Conservation (phyloP, 768 basidiomycete species). For the Pulveroboletus sp. region DNA sequence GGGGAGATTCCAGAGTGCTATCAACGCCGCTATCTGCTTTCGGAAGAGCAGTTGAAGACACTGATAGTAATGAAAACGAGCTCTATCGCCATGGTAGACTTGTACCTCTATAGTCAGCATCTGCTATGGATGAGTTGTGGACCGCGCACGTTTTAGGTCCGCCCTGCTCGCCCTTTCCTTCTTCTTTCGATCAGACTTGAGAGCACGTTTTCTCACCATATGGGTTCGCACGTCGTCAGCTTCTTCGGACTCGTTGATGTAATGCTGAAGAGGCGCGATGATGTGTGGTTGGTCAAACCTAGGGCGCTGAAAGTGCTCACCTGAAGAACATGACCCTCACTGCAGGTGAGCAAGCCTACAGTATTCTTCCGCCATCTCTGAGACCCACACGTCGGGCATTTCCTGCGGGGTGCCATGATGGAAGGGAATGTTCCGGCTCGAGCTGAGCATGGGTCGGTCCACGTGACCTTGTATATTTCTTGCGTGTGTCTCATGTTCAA, state of each 20-base stretch:
- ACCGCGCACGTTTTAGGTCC: constrained; percentile 53
- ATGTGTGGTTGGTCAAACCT: not conserved
- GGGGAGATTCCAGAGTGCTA: constrained; percentile 64
- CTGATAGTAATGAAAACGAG: constrained; percentile 76
- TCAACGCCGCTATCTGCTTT: constrained; percentile 65
- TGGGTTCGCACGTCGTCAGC: constrained; percentile 60
- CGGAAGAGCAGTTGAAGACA: constrained; percentile 79
- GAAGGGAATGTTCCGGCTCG: not conserved
- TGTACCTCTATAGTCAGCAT: constrained; percentile 28
- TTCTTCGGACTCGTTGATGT: constrained; percentile 75
- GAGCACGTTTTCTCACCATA: constrained; percentile 56
- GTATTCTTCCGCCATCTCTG: constrained; percentile 85
- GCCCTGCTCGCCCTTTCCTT: constrained; percentile 46
- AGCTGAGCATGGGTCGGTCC: not conserved
- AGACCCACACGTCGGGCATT: constrained; percentile 78
- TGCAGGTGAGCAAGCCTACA: constrained; percentile 79
- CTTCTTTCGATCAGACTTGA: constrained; percentile 55
- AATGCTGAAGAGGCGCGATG: constrained; percentile 47
- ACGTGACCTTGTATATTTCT: constrained; percentile 10
- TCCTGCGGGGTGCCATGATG: constrained; percentile 53
- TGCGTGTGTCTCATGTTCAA: not conserved
- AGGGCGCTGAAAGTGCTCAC: constrained; percentile 37
- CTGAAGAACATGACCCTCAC: constrained; percentile 88
- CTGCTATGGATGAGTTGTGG: not conserved
- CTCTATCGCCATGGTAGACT: constrained; percentile 80